phyloP scores from a whole-genome alignment of 352 stramenopile species.

The Pythium chondricola region DNA sequence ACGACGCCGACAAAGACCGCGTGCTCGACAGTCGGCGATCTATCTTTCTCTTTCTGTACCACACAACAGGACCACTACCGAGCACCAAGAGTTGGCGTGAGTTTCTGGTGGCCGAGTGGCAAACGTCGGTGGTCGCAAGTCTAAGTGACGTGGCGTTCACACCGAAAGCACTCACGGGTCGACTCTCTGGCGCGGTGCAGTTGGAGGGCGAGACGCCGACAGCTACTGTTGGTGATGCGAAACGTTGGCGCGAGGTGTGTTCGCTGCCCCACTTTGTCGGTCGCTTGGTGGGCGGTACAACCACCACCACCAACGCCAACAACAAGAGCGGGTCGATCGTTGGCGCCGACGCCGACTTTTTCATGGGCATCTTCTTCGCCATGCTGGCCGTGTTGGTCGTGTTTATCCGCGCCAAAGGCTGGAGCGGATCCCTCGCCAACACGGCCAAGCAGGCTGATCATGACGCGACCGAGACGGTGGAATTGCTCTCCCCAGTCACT shows the following conservation, averaged over 20 bases:
- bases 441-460: too few species aligned
- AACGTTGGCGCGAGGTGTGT: slow-evolving; percentile 11
- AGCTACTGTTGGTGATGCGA: neutral
- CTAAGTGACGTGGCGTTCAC: slow-evolving; percentile 45
- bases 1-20: slow-evolving; percentile 17
- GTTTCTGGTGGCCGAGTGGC: slow-evolving; percentile 51
- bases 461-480: too few species aligned
- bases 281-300: too few species aligned
- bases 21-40: slow-evolving; percentile 47
- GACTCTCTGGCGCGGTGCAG: slow-evolving; percentile 37
- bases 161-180: slow-evolving; percentile 55
- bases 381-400: too few species aligned
- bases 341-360: too few species aligned
- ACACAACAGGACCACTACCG: slow-evolving; percentile 3
- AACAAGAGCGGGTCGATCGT: too few species aligned
- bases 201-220: slow-evolving; percentile 3
- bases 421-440: too few species aligned
- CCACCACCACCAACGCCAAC: too few species aligned
- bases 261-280: slow-evolving; percentile 1
- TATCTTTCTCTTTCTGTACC: slow-evolving; percentile 59
- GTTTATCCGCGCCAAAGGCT: too few species aligned
- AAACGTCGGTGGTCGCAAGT: neutral
- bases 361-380: too few species aligned
- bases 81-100: slow-evolving; percentile 37
- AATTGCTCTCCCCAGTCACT: too few species aligned